These are phyloP conservation scores for Fraxinus paxiana DNA, from an alignment of 305 asterid genomes.

Conservation along the genomic window DNA sequence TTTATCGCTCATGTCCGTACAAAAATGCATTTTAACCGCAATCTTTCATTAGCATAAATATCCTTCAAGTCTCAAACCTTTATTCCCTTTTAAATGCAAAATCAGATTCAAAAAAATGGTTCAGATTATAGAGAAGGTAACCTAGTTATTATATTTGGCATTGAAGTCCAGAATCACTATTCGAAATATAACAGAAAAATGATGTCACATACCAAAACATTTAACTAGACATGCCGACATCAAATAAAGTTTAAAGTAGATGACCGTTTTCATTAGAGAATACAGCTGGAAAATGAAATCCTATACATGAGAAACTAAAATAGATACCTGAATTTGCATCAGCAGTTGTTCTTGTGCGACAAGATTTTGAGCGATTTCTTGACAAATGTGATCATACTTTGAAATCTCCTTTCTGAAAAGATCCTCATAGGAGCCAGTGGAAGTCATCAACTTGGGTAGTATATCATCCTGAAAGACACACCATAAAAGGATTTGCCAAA, in stretches of 20 bases:
- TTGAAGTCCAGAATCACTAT: slow-evolving; percentile 5
- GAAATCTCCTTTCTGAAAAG: slow-evolving; percentile 88
- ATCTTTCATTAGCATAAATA: background rate
- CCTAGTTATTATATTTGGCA: background rate
- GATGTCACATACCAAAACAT: background rate
- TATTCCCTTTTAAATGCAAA: background rate
- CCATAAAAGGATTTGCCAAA: slow-evolving; percentile 14
- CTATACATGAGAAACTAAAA: slow-evolving; percentile 14
- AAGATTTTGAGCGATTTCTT: slow-evolving; percentile 76
- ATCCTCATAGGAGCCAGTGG: slow-evolving; percentile 86
- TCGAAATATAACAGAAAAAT: background rate
- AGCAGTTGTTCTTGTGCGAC: slow-evolving; percentile 76
- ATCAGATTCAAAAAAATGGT: background rate
- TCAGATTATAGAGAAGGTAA: background rate
- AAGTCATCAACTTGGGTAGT: slow-evolving; percentile 88
- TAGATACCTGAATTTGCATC: slow-evolving; percentile 80
- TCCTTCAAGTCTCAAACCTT: background rate
- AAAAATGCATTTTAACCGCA: background rate
- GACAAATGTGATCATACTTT: slow-evolving; percentile 75
- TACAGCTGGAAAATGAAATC: background rate
- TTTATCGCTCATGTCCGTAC: background rate
- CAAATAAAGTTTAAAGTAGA: background rate
- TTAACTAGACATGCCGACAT: background rate
- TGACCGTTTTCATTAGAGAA: background rate
- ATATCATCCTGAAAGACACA: slow-evolving; percentile 77